Evolutionary conservation across 78 protist genomes (phyloP).

Genomic region (Tieghemostelium lacteum): DNA sequence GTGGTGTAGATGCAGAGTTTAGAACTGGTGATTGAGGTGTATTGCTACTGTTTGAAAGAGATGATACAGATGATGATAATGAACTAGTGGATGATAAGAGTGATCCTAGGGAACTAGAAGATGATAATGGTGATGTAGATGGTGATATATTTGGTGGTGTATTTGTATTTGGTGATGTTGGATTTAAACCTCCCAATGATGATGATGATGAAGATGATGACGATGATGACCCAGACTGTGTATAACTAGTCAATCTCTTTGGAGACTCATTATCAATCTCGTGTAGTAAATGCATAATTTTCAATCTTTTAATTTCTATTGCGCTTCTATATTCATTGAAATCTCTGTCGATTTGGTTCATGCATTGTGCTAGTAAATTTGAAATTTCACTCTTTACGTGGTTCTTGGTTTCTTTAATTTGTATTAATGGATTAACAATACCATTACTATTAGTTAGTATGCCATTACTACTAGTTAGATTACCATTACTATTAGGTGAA

Average conservation of each 20-base stretch:
- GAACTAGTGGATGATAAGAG: not conserved
- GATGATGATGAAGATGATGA: not conserved
- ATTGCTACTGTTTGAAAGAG: not conserved
- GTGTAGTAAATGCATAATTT: not conserved
- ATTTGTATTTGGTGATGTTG: not conserved
- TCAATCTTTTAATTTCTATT: not conserved
- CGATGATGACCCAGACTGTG: not conserved
- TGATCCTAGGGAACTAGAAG: not conserved
- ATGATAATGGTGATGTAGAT: conserved; percentile 2
- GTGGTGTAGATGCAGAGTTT: not conserved
- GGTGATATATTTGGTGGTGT: not conserved
- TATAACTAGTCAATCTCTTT: not conserved
- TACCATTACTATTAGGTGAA: too few relatives aligned
- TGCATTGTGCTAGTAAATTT: not conserved
- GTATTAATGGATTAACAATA: too few relatives aligned
- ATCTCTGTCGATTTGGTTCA: conserved; percentile 48
- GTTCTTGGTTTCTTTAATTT: not conserved
- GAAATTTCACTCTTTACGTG: conserved; percentile 9
- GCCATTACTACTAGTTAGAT: too few relatives aligned
- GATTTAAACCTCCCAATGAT: not conserved
- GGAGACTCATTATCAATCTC: conserved; percentile 31
- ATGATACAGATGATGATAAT: not conserved
- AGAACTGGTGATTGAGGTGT: too few relatives aligned
- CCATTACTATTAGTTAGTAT: too few relatives aligned
- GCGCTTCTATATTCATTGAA: conserved; percentile 8